Percentiles rank a stretch among this genome's conserved stretches.
These are phyloP conservation scores for Boletus patriciae DNA, from an alignment of 768 basidiomycete species.

Conservation along the genomic window DNA sequence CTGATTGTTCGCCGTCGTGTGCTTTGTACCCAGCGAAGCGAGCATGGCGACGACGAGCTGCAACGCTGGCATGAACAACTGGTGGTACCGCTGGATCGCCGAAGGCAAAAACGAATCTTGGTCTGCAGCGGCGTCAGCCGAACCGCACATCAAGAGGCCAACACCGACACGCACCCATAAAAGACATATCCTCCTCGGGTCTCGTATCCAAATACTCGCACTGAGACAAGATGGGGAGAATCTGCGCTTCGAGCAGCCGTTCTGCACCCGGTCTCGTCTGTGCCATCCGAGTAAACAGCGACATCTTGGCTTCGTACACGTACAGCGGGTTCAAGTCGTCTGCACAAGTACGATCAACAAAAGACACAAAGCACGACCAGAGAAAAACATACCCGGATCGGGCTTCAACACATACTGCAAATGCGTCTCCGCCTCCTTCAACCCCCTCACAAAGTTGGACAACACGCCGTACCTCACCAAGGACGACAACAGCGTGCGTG, in stretches of 20 bases:
- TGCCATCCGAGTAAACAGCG: slow-evolving; percentile 80
- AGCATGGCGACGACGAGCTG: slow-evolving; percentile 79
- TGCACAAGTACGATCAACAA: slow-evolving; percentile 28
- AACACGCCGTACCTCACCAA: slow-evolving; percentile 76
- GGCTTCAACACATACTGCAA: slow-evolving; percentile 79
- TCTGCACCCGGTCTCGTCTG: slow-evolving; percentile 85
- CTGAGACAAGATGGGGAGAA: slow-evolving; percentile 71
- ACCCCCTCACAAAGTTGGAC: slow-evolving; percentile 73
- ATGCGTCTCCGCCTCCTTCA: slow-evolving; percentile 79
- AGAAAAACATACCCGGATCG: slow-evolving; percentile 74
- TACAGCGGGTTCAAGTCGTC: slow-evolving; percentile 90
- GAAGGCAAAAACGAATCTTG: slow-evolving; percentile 86
- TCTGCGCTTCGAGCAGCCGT: slow-evolving; percentile 72
- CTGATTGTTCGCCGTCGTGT: slow-evolving; percentile 68
- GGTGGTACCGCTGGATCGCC: slow-evolving; percentile 87
- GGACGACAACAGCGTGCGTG: slow-evolving; percentile 55
- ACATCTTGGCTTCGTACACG: slow-evolving; percentile 94
- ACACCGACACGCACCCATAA: slow-evolving; percentile 58
- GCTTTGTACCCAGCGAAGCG: slow-evolving; percentile 70
- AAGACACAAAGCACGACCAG: background rate
- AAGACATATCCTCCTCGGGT: slow-evolving; percentile 79
- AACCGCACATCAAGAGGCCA: background rate
- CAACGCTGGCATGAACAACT: slow-evolving; percentile 81
- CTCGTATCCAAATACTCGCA: slow-evolving; percentile 87
- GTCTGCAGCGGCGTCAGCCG: slow-evolving; percentile 46